A percentile compares a stretch with the other conserved stretches of the same genome.
Evolutionary conservation across 164 flowering plant genomes (phyloP).

Genomic region (Houttuynia cordata): DNA sequence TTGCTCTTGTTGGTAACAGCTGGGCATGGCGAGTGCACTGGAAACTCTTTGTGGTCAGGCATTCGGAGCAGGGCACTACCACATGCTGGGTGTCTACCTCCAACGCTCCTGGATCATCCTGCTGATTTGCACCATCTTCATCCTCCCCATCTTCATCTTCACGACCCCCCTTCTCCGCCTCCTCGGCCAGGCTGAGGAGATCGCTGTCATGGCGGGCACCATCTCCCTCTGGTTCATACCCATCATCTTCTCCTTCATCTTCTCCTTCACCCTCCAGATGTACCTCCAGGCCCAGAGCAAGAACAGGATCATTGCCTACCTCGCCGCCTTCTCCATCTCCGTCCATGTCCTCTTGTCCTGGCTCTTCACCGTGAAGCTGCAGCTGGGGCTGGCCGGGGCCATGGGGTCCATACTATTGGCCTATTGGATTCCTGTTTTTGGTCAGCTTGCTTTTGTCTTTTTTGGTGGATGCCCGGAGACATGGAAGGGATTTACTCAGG

Average conservation of each 20-base stretch:
- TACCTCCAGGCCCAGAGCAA: slow-evolving; percentile 46
- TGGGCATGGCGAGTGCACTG: slow-evolving; percentile 62
- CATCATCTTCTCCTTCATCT: slow-evolving; percentile 19
- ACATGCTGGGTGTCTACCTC: slow-evolving; percentile 55
- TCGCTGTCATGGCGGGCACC: slow-evolving; percentile 26
- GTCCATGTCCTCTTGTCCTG: slow-evolving; percentile 38
- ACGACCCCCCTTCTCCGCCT: slow-evolving; percentile 27
- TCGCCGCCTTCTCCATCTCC: slow-evolving; percentile 23
- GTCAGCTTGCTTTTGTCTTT: slow-evolving; percentile 20
- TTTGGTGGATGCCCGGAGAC: slow-evolving; percentile 42
- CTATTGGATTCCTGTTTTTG: slow-evolving; percentile 33
- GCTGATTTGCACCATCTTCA: slow-evolving; percentile 10
- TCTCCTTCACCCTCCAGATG: slow-evolving; percentile 38
- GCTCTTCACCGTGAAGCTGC: slow-evolving; percentile 22
- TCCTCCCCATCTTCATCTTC: slow-evolving; percentile 34
- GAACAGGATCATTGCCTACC: slow-evolving; percentile 31
- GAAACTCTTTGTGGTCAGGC: slow-evolving; percentile 69
- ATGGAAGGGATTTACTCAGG: slow-evolving; percentile 44
- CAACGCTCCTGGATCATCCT: slow-evolving; percentile 55
- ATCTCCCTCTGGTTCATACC: slow-evolving; percentile 33
- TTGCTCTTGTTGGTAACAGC: slow-evolving; percentile 15
- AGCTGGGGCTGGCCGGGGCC: slow-evolving; percentile 33
- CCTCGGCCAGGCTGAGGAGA: slow-evolving; percentile 27
- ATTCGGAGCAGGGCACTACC: slow-evolving; percentile 40
- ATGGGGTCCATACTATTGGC: slow-evolving; percentile 27